Conservation (phyloP, 208 protist species). For the Acanthamoeba triangularis region DNA sequence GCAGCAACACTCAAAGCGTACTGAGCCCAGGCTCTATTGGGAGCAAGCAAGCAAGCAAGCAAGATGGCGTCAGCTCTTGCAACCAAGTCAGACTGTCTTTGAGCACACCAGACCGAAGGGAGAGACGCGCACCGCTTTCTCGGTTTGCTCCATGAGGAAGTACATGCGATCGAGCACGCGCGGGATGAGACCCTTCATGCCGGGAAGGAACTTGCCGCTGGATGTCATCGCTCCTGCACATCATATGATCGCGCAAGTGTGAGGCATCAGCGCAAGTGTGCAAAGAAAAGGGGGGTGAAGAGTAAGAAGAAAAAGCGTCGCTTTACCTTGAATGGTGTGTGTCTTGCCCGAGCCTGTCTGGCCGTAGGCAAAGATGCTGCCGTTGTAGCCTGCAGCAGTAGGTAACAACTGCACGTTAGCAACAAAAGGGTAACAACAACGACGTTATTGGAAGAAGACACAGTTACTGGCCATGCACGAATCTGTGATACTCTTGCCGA, state of each 20-base stretch:
- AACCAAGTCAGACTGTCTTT: neutral
- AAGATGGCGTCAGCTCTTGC: neutral
- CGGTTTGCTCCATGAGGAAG: slow-evolving; percentile 50
- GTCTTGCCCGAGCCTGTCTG: slow-evolving; percentile 79
- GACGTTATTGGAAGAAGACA: too few species aligned
- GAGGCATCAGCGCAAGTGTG: too few species aligned
- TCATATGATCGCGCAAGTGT: too few species aligned
- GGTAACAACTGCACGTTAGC: too few species aligned
- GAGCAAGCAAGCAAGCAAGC: neutral
- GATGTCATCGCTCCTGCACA: neutral
- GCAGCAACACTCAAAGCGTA: slow-evolving; percentile 63
- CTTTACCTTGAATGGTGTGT: slow-evolving; percentile 76
- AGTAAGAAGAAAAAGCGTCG: neutral
- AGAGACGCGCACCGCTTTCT: neutral
- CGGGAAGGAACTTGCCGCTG: slow-evolving; percentile 14
- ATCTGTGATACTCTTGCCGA: slow-evolving; percentile 48
- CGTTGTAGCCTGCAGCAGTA: slow-evolving; percentile 59
- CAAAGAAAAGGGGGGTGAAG: neutral
- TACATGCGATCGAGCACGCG: slow-evolving; percentile 72
- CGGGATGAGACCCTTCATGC: slow-evolving; percentile 69
- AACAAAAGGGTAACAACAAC: too few species aligned
- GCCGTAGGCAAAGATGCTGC: slow-evolving; percentile 77
- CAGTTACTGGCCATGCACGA: slow-evolving; percentile 32
- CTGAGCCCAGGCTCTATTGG: slow-evolving; percentile 1
- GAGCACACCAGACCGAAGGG: neutral